Evolutionary conservation across 2,329 filamentous ascomycete genomes (phyloP).

Genomic region (Tothia fuscella): DNA sequence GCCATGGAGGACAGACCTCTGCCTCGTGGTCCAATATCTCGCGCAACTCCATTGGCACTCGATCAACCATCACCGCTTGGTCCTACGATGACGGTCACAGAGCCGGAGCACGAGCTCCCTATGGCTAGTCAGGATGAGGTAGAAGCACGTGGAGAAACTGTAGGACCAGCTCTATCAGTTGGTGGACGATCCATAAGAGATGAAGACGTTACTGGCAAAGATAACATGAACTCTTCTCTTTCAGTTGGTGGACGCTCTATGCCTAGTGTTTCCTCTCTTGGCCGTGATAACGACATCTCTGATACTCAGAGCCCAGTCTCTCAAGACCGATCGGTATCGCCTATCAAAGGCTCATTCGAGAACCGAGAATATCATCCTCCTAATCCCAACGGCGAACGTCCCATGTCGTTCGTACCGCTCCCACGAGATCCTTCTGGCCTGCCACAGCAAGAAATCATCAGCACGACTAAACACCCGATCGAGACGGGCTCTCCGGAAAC

Average conservation of each 20-base stretch:
- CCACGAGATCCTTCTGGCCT: slow-evolving; percentile 14
- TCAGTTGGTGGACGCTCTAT: background rate
- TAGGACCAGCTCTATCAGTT: too few species aligned
- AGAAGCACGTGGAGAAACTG: too few species aligned
- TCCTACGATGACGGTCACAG: slow-evolving; percentile 1
- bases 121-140: too few species aligned
- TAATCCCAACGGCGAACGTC: slow-evolving; percentile 13
- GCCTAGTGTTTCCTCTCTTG: slow-evolving; percentile 7
- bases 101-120: too few species aligned
- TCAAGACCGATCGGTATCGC: background rate
- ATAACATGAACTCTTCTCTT: background rate
- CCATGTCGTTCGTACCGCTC: slow-evolving; percentile 19
- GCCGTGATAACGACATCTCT: background rate
- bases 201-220: too few species aligned
- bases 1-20: too few species aligned
- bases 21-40: too few species aligned
- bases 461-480: slow-evolving; percentile 3
- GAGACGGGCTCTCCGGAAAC: too few species aligned
- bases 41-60: too few species aligned
- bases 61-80: too few species aligned
- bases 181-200: too few species aligned
- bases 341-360: background rate
- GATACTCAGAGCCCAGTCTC: background rate
- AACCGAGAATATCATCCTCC: background rate
- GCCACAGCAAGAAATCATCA: slow-evolving; percentile 8